Evolutionary conservation across 805 yeast species (phyloP).

Genomic region (Brettanomyces anomalus): DNA sequence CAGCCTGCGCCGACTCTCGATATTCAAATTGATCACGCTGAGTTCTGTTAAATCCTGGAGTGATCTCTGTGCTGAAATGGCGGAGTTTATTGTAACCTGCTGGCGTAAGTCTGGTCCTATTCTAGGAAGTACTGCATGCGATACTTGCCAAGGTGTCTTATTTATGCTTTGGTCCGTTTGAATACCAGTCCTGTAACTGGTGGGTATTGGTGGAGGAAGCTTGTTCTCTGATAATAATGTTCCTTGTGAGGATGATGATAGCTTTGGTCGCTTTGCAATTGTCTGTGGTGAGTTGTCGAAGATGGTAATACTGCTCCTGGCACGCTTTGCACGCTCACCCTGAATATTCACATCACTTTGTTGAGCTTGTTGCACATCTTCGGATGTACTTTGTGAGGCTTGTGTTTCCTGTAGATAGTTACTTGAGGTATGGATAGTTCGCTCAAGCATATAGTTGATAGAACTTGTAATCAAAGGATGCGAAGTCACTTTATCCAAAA

Average conservation of each 20-base stretch:
- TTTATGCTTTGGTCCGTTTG: too few species aligned
- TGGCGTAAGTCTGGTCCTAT: slow-evolving; percentile 15
- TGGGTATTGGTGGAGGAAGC: not conserved
- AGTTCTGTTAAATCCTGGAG: slow-evolving; percentile 27
- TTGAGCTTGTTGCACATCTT: too few species aligned
- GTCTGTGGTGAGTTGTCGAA: not conserved
- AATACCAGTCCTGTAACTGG: too few species aligned
- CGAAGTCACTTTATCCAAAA: slow-evolving; percentile 28
- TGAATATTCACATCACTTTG: too few species aligned
- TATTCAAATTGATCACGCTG: slow-evolving; percentile 26
- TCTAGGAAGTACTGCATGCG: slow-evolving; percentile 13
- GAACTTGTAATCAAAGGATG: slow-evolving; percentile 29
- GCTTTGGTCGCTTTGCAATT: not conserved
- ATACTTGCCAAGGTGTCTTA: too few species aligned
- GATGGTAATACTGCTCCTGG: too few species aligned
- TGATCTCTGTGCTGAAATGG: slow-evolving; percentile 22
- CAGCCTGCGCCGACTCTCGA: slow-evolving; percentile 67
- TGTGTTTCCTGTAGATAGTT: slow-evolving; percentile 9
- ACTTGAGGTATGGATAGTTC: slow-evolving; percentile 23
- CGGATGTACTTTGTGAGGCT: too few species aligned
- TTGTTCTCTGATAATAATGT: slow-evolving; percentile 4
- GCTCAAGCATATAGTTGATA: slow-evolving; percentile 28
- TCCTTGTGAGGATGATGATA: not conserved
- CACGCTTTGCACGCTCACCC: too few species aligned
- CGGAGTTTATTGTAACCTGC: slow-evolving; percentile 22